These are phyloP conservation scores for Metschnikowia santaceciliae DNA, from an alignment of 805 yeast genomes.

Conservation along the genomic window DNA sequence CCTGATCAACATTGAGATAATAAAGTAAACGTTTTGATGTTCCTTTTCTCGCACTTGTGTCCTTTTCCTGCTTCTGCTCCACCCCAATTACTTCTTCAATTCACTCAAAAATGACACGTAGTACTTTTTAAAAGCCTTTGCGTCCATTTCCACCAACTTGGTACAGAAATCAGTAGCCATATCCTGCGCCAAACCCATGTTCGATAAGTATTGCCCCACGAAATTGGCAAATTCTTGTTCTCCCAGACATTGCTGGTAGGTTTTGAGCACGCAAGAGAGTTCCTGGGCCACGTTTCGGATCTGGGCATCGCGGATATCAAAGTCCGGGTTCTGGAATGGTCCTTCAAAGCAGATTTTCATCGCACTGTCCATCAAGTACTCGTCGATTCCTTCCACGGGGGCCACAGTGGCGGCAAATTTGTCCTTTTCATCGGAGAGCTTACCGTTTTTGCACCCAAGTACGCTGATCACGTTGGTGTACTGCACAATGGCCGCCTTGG, in stretches of 20 bases:
- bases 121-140: slow-evolving; percentile 67
- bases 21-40: too few relatives aligned
- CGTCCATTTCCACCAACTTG: slow-evolving; percentile 51
- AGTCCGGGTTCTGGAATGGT: slow-evolving; percentile 66
- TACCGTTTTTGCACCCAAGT: slow-evolving; percentile 63
- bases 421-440: slow-evolving; percentile 59
- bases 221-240: slow-evolving; percentile 46
- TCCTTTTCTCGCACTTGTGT: background rate
- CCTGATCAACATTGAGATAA: too few relatives aligned
- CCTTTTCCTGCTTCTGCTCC: background rate
- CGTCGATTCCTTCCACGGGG: slow-evolving; percentile 66
- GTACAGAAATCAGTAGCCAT: slow-evolving; percentile 59
- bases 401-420: slow-evolving; percentile 44
- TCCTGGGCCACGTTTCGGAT: slow-evolving; percentile 72
- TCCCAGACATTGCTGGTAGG: slow-evolving; percentile 32
- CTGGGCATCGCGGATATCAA: slow-evolving; percentile 75
- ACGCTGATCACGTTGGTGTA: slow-evolving; percentile 58
- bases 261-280: slow-evolving; percentile 62
- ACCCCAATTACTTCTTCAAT: slow-evolving; percentile 24
- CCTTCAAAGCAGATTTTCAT: slow-evolving; percentile 70
- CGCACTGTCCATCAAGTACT: slow-evolving; percentile 62
- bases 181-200: slow-evolving; percentile 53
- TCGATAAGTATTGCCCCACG: slow-evolving; percentile 53
- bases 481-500: slow-evolving; percentile 67
- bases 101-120: slow-evolving; percentile 45